Base-by-base conservation (phyloP, 805 yeast genomes). In the Starmera dryadoides region DNA sequence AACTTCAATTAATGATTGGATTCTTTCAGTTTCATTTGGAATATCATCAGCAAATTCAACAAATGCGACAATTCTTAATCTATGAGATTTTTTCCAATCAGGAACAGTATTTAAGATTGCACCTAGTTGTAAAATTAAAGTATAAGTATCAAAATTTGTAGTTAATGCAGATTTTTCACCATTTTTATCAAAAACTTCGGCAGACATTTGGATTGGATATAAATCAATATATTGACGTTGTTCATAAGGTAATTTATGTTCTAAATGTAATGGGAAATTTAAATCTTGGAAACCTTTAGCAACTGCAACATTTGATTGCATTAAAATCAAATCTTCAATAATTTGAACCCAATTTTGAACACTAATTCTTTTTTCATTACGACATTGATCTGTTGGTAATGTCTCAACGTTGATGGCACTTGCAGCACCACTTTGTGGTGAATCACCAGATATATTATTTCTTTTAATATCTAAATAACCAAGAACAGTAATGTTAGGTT, bases 131-230 rank as follows among this genome's bases (percentile, higher is more conserved):
- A 94, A 64, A 46, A 93, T 93, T 53, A 93, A 70, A 0, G 98
- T 91, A 54, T 89, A 93, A 0, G 99, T 93, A 59, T 93, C 99
- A 56, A 93, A 88, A 54, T 93, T 93, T 3, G 95, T 88, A 0
- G 96, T 84, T 43, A 82, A 55, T 1, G 84, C 79, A 15, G 82
- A 76, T 39, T 75, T 75, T 22, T 67, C 71, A 4, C 89, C 89
- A 38, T 76, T 71, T 19, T 73, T 74, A 40, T 81, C 77, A 34
- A 77, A 69, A 37, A 86, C 76, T 33, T 80, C 78, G 0, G 95
- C 91, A 4, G 94, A 81, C 97, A 93, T 93, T 53, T 93, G 98
- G 48, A 93, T 89, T 0, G 99, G 98, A 58, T 94, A 93, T 30
- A 93, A 63, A 58, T 93, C 99, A 52, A 93, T 88, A 47, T 66